Conservation (phyloP, 768 basidiomycete genomes). For the Tricholoma flavovirens region DNA sequence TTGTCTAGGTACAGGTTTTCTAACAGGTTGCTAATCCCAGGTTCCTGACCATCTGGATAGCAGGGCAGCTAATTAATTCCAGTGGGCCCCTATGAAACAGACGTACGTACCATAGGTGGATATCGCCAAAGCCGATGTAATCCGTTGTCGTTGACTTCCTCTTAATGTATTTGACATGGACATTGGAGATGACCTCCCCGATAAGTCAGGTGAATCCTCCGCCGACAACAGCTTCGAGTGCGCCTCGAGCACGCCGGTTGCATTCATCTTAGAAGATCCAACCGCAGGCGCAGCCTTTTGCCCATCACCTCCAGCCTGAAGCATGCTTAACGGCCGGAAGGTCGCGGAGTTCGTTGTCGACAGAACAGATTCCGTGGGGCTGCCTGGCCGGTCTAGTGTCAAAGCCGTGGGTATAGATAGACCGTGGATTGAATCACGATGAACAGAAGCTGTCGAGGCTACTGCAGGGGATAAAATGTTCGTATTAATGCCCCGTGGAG, state of each 20-base stretch:
- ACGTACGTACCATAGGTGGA: slow-evolving; percentile 61
- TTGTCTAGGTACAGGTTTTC: slow-evolving; percentile 89
- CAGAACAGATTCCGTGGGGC: slow-evolving; percentile 78
- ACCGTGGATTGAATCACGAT: slow-evolving; percentile 19
- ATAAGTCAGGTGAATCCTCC: slow-evolving; percentile 64
- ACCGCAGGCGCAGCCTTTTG: slow-evolving; percentile 89
- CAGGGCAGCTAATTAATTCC: neutral
- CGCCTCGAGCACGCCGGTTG: slow-evolving; percentile 74
- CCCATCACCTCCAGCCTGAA: slow-evolving; percentile 71
- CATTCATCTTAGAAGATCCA: slow-evolving; percentile 80
- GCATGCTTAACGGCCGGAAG: slow-evolving; percentile 49
- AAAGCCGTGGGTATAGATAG: slow-evolving; percentile 12
- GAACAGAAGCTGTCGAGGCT: slow-evolving; percentile 24
- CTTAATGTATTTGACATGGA: slow-evolving; percentile 55
- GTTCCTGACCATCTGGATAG: slow-evolving; percentile 76
- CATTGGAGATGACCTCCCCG: slow-evolving; percentile 74
- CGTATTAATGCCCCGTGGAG: slow-evolving; percentile 26
- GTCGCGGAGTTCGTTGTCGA: slow-evolving; percentile 66
- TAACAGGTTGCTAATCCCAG: slow-evolving; percentile 80
- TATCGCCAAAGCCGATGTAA: slow-evolving; percentile 52
- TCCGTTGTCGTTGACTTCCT: slow-evolving; percentile 39
- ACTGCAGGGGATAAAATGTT: slow-evolving; percentile 34
- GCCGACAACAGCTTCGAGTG: slow-evolving; percentile 55
- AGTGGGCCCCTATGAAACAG: neutral
- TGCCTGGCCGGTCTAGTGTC: slow-evolving; percentile 54